Conservation (phyloP, 208 protist species). For the Wallacemonas collosoma region DNA sequence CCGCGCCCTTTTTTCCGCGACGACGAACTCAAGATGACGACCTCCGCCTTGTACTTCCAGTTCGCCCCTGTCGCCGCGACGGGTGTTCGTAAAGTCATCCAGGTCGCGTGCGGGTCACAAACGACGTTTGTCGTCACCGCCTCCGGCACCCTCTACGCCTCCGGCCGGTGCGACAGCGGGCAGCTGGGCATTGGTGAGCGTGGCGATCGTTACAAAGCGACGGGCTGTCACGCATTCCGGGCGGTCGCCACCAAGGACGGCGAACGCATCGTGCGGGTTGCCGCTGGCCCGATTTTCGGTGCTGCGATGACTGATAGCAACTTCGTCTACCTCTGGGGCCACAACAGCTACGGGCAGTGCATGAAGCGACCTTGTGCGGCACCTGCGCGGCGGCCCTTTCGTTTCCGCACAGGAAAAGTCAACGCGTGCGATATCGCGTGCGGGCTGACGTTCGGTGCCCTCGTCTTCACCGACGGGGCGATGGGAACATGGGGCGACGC, state of each 20-base stretch:
- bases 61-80: not conserved
- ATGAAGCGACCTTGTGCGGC: conserved; percentile 26
- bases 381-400: conserved; percentile 32
- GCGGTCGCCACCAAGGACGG: conserved; percentile 31
- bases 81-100: not conserved
- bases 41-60: not conserved
- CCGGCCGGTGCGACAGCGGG: conserved; percentile 45
- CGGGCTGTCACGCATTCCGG: conserved; percentile 27
- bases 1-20: not conserved
- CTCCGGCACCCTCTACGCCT: conserved; percentile 33
- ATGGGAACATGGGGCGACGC: conserved; percentile 61
- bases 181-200: conserved; percentile 52
- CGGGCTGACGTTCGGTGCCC: conserved; percentile 47
- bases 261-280: conserved; percentile 41
- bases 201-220: conserved; percentile 17
- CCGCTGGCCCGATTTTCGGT: conserved; percentile 42
- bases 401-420: conserved; percentile 26
- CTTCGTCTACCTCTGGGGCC: conserved; percentile 68
- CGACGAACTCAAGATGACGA: not conserved
- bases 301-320: conserved; percentile 38
- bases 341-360: conserved; percentile 80
- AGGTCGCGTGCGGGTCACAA: conserved; percentile 34
- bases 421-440: conserved; percentile 50
- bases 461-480: conserved; percentile 52
- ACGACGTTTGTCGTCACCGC: conserved; percentile 41